These are phyloP conservation scores for Penicillium sp. DNA, from an alignment of 2,329 filamentous ascomycete genomes.

Conservation along the genomic window DNA sequence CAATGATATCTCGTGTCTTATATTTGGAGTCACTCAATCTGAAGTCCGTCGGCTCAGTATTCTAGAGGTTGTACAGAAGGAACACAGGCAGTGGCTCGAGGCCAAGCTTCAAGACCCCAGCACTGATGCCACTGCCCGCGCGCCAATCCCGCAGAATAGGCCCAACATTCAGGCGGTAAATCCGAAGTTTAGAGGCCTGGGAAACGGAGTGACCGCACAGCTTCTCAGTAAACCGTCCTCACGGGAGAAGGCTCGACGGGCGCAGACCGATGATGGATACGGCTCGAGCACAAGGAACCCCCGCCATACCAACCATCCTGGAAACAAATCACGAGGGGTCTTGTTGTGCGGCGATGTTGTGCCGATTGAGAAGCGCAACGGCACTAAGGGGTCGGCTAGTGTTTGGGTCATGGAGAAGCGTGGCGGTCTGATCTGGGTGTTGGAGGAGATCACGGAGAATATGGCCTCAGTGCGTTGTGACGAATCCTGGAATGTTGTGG, in stretches of 20 bases:
- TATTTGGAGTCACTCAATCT: conserved; percentile 98
- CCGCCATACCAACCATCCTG: conserved; percentile 62
- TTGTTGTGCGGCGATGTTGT: conserved; percentile 96
- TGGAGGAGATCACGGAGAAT: conserved; percentile 97
- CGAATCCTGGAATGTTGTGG: conserved; percentile 68
- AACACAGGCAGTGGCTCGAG: conserved; percentile 83
- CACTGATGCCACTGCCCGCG: conserved; percentile 42
- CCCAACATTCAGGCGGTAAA: conserved; percentile 35
- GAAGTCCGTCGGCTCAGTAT: conserved; percentile 95
- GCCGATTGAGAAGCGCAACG: conserved; percentile 93
- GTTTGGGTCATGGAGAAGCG: conserved; percentile 98
- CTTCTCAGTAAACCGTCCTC: conserved; percentile 77
- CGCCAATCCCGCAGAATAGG: conserved; percentile 32
- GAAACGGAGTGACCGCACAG: conserved; percentile 81
- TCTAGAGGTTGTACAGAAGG: conserved; percentile 86
- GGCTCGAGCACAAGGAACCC: conserved; percentile 44
- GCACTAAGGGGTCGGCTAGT: conserved; percentile 83
- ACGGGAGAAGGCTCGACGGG: conserved; percentile 46
- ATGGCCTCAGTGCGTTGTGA: conserved; percentile 73
- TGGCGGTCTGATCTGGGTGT: conserved; percentile 89
- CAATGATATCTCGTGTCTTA: conserved; percentile 90
- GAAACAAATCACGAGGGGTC: conserved; percentile 78
- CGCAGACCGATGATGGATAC: conserved; percentile 58
- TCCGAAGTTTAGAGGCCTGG: conserved; percentile 55
- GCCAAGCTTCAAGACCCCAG: conserved; percentile 69